These are phyloP conservation scores for Leccinum olivaceopallidum DNA, from an alignment of 768 basidiomycete genomes.

Conservation along the genomic window DNA sequence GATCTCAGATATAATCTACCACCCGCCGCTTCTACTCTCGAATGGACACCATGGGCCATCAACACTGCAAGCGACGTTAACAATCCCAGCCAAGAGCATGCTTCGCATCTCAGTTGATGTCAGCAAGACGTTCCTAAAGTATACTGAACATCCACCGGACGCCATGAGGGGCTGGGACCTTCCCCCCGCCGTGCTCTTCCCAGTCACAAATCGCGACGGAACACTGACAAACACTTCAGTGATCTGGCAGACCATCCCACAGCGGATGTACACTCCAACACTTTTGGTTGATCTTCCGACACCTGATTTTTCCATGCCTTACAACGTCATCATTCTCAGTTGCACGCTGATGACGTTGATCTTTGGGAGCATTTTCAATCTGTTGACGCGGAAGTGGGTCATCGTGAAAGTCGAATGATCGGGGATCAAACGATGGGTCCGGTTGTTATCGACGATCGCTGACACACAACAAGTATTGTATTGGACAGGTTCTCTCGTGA, in stretches of 20 bases:
- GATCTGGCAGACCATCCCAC: constrained; percentile 11
- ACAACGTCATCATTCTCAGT: constrained; percentile 98
- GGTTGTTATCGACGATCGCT: neutral
- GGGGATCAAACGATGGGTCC: neutral
- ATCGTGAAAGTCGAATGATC: constrained; percentile 39
- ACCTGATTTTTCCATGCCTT: constrained; percentile 99
- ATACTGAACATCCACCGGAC: constrained; percentile 96
- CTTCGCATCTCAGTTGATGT: constrained; percentile 71
- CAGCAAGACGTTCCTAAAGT: constrained; percentile 82
- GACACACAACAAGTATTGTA: neutral
- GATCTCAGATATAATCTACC: constrained; percentile 64
- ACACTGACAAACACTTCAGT: constrained; percentile 4
- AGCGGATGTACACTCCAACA: constrained; percentile 73
- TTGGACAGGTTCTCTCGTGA: neutral
- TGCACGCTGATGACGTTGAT: constrained; percentile 89
- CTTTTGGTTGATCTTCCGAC: constrained; percentile 94
- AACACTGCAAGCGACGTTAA: constrained; percentile 69
- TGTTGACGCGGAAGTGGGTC: constrained; percentile 81
- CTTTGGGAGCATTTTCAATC: constrained; percentile 91
- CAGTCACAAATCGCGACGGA: constrained; percentile 12
- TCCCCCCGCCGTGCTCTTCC: constrained; percentile 78
- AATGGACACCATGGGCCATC: constrained; percentile 44
- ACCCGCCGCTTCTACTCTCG: constrained; percentile 33
- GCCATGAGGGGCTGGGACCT: constrained; percentile 95
- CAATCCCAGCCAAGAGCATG: constrained; percentile 66